Percentiles rank a stretch among this genome's conserved stretches.
These are phyloP conservation scores for Melastoma malabathricum DNA, from an alignment of 345 rosid species.

Conservation along the genomic window DNA sequence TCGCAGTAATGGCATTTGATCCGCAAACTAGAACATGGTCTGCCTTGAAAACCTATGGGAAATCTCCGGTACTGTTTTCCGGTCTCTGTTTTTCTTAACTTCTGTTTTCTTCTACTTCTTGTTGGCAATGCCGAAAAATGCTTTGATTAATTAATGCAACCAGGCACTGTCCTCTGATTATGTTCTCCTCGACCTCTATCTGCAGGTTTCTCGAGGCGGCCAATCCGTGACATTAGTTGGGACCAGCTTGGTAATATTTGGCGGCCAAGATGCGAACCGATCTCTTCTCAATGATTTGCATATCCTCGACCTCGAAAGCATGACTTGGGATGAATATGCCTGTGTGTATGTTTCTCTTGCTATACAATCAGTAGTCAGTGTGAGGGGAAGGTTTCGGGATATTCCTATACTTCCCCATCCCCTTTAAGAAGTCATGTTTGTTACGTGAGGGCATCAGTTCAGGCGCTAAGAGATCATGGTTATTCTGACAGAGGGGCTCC, in stretches of 20 bases:
- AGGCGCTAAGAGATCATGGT: too few relatives aligned
- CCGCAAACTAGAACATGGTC: conserved; percentile 68
- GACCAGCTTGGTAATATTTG: conserved; percentile 81
- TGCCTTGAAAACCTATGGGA: conserved; percentile 83
- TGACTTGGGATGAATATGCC: conserved; percentile 99
- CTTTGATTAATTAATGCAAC: too few relatives aligned
- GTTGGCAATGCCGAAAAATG: too few relatives aligned
- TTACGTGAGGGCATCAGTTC: too few relatives aligned
- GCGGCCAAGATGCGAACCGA: conserved; percentile 93
- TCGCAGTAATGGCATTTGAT: conserved; percentile 86
- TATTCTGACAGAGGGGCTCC: conserved; percentile 50
- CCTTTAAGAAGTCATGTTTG: too few relatives aligned
- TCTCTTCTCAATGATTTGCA: conserved; percentile 88
- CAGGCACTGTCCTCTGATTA: too few relatives aligned
- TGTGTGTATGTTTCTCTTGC: conserved; percentile 49
- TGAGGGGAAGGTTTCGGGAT: too few relatives aligned
- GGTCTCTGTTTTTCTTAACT: conserved; percentile 4
- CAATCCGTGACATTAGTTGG: conserved; percentile 87
- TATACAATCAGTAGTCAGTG: not conserved
- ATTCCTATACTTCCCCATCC: too few relatives aligned
- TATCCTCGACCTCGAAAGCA: conserved; percentile 86
- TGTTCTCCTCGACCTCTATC: conserved; percentile 8
- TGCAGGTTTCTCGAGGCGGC: conserved; percentile 93
- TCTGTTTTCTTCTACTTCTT: too few relatives aligned
- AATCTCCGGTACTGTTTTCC: conserved; percentile 89